Percentiles rank a stretch among this genome's conserved stretches.
These are phyloP conservation scores for Artemisia annua DNA, from an alignment of 129 eudicot species.

Conservation along the genomic window DNA sequence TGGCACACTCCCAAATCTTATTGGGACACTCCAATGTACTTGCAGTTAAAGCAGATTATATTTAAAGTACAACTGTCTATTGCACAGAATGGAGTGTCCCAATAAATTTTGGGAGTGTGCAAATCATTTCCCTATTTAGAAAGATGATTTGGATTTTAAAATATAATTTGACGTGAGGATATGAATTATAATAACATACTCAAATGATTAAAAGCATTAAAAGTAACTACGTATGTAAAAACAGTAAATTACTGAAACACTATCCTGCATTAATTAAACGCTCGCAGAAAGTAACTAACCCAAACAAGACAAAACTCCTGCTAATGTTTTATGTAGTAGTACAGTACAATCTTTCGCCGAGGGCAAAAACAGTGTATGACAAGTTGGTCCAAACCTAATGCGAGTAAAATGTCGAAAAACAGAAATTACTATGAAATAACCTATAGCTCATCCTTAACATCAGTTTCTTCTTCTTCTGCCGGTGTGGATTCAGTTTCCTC, in stretches of 20 bases:
- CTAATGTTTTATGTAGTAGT: conserved; percentile 1
- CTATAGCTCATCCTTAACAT: conserved; percentile 82
- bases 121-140: no score
- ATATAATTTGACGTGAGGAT: no score
- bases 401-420: not conserved
- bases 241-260: not conserved
- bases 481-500: conserved; percentile 41
- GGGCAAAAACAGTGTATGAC: conserved; percentile 1
- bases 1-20: no score
- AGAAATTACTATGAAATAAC: conserved; percentile 11
- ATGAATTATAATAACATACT: no score
- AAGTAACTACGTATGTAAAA: not conserved
- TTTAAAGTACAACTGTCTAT: no score
- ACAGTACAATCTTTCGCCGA: conserved; percentile 1
- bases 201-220: no score
- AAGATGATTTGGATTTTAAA: no score
- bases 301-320: conserved; percentile 11
- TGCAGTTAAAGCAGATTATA: no score
- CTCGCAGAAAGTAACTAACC: not conserved
- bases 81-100: no score
- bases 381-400: conserved; percentile 1
- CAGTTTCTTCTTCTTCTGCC: conserved; percentile 42
- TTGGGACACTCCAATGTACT: no score
- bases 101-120: no score
- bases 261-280: conserved; percentile 7